Evolutionary conservation across 805 yeast species (phyloP).

Genomic region (Zygosaccharomyces bisporus): DNA sequence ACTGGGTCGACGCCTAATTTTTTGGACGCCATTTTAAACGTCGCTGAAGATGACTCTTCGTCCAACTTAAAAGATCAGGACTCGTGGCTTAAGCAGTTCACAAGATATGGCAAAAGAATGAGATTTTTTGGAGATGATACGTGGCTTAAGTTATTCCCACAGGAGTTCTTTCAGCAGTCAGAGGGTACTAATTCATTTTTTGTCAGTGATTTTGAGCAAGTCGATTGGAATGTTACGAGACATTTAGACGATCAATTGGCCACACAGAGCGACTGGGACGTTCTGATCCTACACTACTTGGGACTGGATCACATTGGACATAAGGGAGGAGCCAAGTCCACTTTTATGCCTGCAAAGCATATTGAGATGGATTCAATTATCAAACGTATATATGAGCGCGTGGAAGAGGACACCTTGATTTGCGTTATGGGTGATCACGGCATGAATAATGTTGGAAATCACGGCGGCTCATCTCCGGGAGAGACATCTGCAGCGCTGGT

Average conservation of each 20-base stretch:
- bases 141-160: conserved; percentile 88
- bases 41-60: conserved; percentile 85
- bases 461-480: conserved; percentile 91
- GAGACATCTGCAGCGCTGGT: conserved; percentile 86
- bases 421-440: conserved; percentile 92
- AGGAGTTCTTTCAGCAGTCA: conserved; percentile 48
- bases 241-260: conserved; percentile 63
- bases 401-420: conserved; percentile 53
- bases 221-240: conserved; percentile 87
- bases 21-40: conserved; percentile 87
- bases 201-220: conserved; percentile 92
- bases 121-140: conserved; percentile 97
- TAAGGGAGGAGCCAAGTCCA: conserved; percentile 85
- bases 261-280: conserved; percentile 62
- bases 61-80: conserved; percentile 67
- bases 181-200: conserved; percentile 95
- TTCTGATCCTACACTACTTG: conserved; percentile 78
- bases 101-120: conserved; percentile 38
- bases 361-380: conserved; percentile 78
- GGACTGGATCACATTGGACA: conserved; percentile 98
- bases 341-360: conserved; percentile 79
- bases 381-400: conserved; percentile 44
- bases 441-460: conserved; percentile 93
- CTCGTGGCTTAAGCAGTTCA: conserved; percentile 78
- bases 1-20: conserved; percentile 95